A percentile compares a stretch with the other conserved stretches of the same genome.
Conservation (phyloP, 2,329 filamentous ascomycete genomes). For the Aspergillus latus region DNA sequence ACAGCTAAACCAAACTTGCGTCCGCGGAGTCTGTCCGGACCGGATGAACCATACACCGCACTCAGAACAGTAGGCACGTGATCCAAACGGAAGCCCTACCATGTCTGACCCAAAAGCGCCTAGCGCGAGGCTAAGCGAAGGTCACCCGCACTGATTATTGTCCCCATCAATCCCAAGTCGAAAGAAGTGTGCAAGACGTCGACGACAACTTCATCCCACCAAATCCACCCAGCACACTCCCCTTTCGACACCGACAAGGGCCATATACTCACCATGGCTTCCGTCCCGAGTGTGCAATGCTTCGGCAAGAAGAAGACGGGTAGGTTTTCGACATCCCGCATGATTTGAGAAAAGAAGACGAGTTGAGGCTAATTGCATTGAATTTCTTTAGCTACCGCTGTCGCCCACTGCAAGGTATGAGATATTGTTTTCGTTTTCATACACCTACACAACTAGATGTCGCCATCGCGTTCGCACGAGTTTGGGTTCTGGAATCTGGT, state of each 20-base stretch:
- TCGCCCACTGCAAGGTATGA: slow-evolving; percentile 88
- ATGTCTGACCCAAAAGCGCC: slow-evolving; percentile 9
- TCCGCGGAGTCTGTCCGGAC: background rate
- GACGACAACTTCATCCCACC: slow-evolving; percentile 33
- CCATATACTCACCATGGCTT: slow-evolving; percentile 65
- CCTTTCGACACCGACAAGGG: slow-evolving; percentile 42
- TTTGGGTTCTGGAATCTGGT: background rate
- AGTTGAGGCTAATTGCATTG: slow-evolving; percentile 14
- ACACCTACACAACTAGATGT: background rate
- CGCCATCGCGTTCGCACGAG: slow-evolving; percentile 15
- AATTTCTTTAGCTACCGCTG: slow-evolving; percentile 66
- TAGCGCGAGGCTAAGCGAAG: slow-evolving; percentile 44
- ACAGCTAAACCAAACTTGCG: background rate
- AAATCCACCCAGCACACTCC: slow-evolving; percentile 32
- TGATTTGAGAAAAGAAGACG: slow-evolving; percentile 2
- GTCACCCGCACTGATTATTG: slow-evolving; percentile 38
- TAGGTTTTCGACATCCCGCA: slow-evolving; percentile 32
- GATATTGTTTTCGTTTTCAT: slow-evolving; percentile 1
- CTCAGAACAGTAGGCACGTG: slow-evolving; percentile 26
- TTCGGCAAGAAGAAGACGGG: slow-evolving; percentile 97
- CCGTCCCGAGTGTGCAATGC: slow-evolving; percentile 85
- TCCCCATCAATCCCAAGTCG: slow-evolving; percentile 32
- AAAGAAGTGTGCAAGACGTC: slow-evolving; percentile 33
- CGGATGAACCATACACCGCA: slow-evolving; percentile 1
- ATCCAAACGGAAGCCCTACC: slow-evolving; percentile 33